phyloP scores from a whole-genome alignment of 306 rosid species.

The Cicer bijugum region DNA sequence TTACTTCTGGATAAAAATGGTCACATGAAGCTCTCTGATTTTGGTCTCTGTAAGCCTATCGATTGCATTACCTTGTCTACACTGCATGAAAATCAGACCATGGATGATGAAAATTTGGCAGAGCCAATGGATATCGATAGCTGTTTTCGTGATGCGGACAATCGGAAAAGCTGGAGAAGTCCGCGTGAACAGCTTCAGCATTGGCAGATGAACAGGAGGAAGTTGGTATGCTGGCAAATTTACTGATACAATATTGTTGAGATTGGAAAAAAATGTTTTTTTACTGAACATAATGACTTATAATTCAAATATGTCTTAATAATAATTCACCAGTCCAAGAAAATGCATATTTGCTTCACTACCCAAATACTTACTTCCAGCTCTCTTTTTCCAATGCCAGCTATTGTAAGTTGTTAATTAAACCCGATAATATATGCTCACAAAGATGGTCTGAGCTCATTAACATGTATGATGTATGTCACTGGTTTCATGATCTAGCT shows the following conservation, averaged over 20 bases:
- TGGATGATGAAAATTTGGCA: slow-evolving; percentile 77
- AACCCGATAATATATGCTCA: slow-evolving; percentile 16
- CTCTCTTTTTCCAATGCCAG: slow-evolving; percentile 20
- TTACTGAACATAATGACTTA: slow-evolving; percentile 8
- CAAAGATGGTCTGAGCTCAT: slow-evolving; percentile 16
- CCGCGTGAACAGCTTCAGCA: slow-evolving; percentile 92
- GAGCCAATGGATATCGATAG: slow-evolving; percentile 85
- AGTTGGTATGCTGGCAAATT: slow-evolving; percentile 72
- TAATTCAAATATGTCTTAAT: background rate
- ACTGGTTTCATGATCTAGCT: slow-evolving; percentile 33
- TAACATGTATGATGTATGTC: slow-evolving; percentile 7
- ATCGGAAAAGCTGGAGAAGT: slow-evolving; percentile 87
- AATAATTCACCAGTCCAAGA: slow-evolving; percentile 7
- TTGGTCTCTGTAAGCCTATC: slow-evolving; percentile 98
- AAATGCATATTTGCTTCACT: slow-evolving; percentile 26
- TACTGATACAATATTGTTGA: slow-evolving; percentile 32
- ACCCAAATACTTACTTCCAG: slow-evolving; percentile 24
- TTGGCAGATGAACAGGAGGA: slow-evolving; percentile 99
- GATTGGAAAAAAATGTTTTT: slow-evolving; percentile 24
- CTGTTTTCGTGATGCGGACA: slow-evolving; percentile 65
- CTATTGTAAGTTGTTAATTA: slow-evolving; percentile 30
- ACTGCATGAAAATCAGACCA: slow-evolving; percentile 84
- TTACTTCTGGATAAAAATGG: slow-evolving; percentile 91
- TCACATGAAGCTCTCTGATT: slow-evolving; percentile 99
- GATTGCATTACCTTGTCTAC: slow-evolving; percentile 86